Evolutionary conservation across 768 basidiomycete genomes (phyloP), one percentile per base, ranked within the genome.

Genomic region (Tylopilus balloui): DNA sequence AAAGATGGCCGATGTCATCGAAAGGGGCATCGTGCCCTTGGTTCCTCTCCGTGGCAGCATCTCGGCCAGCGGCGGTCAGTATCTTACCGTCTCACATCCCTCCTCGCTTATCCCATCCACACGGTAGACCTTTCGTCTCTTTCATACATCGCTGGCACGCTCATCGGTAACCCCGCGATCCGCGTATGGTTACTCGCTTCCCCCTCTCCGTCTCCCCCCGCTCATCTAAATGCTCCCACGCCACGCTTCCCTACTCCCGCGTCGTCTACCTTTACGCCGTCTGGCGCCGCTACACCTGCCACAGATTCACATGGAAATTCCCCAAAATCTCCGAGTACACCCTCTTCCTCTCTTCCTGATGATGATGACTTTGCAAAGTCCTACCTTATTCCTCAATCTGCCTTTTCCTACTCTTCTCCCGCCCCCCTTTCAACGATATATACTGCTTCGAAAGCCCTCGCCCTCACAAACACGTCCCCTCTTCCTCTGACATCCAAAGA

Each of bases 11-110:
- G 75, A 78, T 17, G 75, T 92, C 36, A 78, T 94, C 34, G 70
- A 73, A 27, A 80, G 80, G 53, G 81, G 88, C 55, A 77, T 93
- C 59, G 88, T 81, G 6, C 86, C 88, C 0, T 67, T 92, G 14
- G 86, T 94, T 15, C 91, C 91, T 15, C 72, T 94, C 6, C 81
- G 91, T 8, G 88, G 88, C 29, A 88, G 83, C 51, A 85, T 94
- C 51, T 88, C 86, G 24, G 83, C 91, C 8, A 87, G 83, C 35
- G 91, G 91, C 69, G 86, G 87, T 85, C 53, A 38, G 71, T 58
- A 37, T 12, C 13, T 13, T 23, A 13, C 32, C 1, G 1, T 25
- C 17, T 31, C 23, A 20, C 23, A 29, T 32, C 11, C 25, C n/a
- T 54, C 10, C n/a, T 36, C 38, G 21, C 50, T 52, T 42, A 55